A percentile compares a stretch with the other conserved stretches of the same genome.
These are phyloP conservation scores for Lodderomyces parapsilosis DNA, from an alignment of 1,139 yeast species.

Conservation along the genomic window DNA sequence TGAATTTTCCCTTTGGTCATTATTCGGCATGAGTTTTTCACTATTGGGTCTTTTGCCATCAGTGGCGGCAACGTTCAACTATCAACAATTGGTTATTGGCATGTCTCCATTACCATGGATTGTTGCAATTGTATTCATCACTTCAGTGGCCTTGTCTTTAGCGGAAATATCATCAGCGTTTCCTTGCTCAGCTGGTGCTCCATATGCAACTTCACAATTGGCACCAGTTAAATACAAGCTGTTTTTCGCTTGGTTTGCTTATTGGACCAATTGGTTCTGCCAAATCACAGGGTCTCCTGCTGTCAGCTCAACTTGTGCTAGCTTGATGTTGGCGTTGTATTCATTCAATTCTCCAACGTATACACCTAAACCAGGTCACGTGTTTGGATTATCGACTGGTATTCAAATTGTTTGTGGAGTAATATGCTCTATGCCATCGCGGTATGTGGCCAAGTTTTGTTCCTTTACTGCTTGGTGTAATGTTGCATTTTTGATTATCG, in stretches of 20 bases:
- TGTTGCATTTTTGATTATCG: constrained; percentile 51
- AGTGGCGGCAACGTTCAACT: constrained; percentile 56
- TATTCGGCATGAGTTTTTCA: constrained; percentile 71
- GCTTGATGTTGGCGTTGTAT: constrained; percentile 57
- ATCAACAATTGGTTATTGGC: constrained; percentile 53
- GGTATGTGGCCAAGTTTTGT: constrained; percentile 57
- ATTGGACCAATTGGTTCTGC: constrained; percentile 55
- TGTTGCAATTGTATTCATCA: constrained; percentile 49
- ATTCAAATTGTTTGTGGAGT: constrained; percentile 51
- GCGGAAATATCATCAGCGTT: constrained; percentile 49
- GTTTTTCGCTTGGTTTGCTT: constrained; percentile 56
- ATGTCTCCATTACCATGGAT: constrained; percentile 57
- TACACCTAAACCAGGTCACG: constrained; percentile 48
- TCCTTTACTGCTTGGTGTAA: constrained; percentile 52
- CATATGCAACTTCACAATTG: constrained; percentile 49
- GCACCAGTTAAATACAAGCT: constrained; percentile 56
- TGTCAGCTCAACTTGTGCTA: constrained; percentile 60
- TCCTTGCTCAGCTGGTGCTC: constrained; percentile 48
- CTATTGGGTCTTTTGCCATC: constrained; percentile 74
- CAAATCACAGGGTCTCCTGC: constrained; percentile 53
- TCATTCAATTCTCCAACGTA: constrained; percentile 35
- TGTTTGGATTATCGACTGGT: constrained; percentile 50
- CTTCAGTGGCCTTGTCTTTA: constrained; percentile 49
- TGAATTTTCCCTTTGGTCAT: constrained; percentile 60
- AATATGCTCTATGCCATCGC: constrained; percentile 53